phyloP scores from a whole-genome alignment of 768 basidiomycete species.

The Mycena capillaripes region DNA sequence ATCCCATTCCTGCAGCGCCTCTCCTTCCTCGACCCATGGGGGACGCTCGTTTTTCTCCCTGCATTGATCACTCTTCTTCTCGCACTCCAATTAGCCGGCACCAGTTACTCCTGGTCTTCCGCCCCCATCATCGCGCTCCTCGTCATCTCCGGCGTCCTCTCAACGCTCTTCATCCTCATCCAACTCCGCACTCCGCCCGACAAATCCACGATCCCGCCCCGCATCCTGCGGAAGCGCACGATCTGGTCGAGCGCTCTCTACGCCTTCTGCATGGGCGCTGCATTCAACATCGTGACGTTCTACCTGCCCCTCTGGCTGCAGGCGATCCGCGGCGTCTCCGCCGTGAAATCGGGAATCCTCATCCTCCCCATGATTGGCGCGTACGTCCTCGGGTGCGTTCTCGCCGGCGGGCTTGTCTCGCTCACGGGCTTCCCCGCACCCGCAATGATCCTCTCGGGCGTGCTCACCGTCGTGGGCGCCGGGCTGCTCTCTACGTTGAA shows the following conservation, averaged over 20 bases:
- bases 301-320: neutral
- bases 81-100: constrained; percentile 60
- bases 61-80: constrained; percentile 40
- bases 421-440: neutral
- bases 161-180: constrained; percentile 27
- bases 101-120: constrained; percentile 56
- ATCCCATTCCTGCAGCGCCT: neutral
- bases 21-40: constrained; percentile 27
- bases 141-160: constrained; percentile 26
- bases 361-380: neutral
- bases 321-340: constrained; percentile 3
- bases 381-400: neutral
- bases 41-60: constrained; percentile 27
- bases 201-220: neutral
- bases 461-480: neutral
- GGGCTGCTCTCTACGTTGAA: neutral
- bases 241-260: neutral
- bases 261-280: neutral
- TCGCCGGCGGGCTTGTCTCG: neutral
- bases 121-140: constrained; percentile 13
- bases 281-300: neutral
- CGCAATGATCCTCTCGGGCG: neutral
- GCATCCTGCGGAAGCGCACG: neutral
- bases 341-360: neutral
- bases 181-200: neutral